A percentile compares a stretch with the other conserved stretches of the same genome.
Evolutionary conservation across 148 eudicot species (phyloP).

Genomic region (Linanthus parryae): DNA sequence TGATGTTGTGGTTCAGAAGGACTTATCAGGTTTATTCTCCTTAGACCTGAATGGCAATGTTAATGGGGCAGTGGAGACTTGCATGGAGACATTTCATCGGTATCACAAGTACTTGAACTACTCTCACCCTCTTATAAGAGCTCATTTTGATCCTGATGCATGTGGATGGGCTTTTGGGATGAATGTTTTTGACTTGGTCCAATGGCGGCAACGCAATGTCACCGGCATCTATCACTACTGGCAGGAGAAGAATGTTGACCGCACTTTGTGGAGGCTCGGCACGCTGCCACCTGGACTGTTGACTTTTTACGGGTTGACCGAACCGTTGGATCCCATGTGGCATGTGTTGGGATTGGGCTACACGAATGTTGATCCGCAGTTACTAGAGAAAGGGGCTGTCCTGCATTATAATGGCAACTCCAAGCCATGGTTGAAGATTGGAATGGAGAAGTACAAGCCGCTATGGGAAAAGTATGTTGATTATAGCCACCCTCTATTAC

Average conservation of each 20-base stretch:
- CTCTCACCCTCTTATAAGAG: conserved; percentile 74
- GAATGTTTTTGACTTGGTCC: conserved; percentile 78
- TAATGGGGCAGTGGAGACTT: conserved; percentile 89
- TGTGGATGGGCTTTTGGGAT: conserved; percentile 96
- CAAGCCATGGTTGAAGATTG: conserved; percentile 88
- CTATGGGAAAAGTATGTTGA: conserved; percentile 79
- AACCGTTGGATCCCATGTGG: conserved; percentile 66
- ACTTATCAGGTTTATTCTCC: conserved; percentile 60
- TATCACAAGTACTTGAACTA: conserved; percentile 88
- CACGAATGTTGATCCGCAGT: conserved; percentile 59
- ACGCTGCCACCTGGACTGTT: conserved; percentile 85
- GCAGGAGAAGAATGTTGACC: conserved; percentile 83
- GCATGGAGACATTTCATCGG: conserved; percentile 89
- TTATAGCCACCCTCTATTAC: conserved; percentile 54
- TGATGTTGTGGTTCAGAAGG: conserved; percentile 83
- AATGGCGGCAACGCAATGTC: conserved; percentile 81
- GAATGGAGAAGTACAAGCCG: conserved; percentile 74
- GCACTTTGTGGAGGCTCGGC: conserved; percentile 80
- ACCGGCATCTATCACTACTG: conserved; percentile 87
- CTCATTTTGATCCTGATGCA: conserved; percentile 89
- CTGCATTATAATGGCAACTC: conserved; percentile 80
- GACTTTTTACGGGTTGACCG: conserved; percentile 78
- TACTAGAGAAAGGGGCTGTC: conserved; percentile 70
- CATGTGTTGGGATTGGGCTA: conserved; percentile 79
- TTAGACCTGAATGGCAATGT: conserved; percentile 72